phyloP scores from a whole-genome alignment of 2,329 filamentous ascomycete genomes.

The Botryotinia calthae region DNA sequence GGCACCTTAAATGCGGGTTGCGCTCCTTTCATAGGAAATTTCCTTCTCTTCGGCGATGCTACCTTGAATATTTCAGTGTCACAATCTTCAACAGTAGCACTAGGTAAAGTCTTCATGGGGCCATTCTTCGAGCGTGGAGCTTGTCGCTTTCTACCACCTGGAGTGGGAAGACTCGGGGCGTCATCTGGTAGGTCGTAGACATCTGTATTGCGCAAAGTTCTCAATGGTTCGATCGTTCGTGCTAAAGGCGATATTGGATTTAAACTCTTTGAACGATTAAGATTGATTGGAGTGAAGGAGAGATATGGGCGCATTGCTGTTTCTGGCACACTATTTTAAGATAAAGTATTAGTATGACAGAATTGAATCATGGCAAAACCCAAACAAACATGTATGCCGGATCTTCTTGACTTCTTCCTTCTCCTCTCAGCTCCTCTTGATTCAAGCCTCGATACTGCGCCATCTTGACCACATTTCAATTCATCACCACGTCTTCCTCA shows the following conservation, averaged over 20 bases:
- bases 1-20: constrained; percentile 15
- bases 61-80: not conserved
- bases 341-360: not conserved
- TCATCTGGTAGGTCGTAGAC: constrained; percentile 26
- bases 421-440: not conserved
- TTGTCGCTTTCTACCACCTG: constrained; percentile 22
- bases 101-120: constrained; percentile 22
- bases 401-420: not conserved
- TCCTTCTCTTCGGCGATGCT: constrained; percentile 10
- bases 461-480: not conserved
- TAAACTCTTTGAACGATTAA: not conserved
- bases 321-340: not conserved
- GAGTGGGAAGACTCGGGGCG: not conserved
- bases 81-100: not conserved
- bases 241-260: constrained; percentile 5
- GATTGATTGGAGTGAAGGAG: constrained; percentile 32
- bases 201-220: constrained; percentile 23
- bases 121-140: constrained; percentile 17
- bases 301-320: not conserved
- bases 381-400: not conserved
- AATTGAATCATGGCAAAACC: not conserved
- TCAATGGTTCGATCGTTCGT: constrained; percentile 25
- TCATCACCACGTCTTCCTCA: not conserved
- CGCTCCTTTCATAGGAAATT: not conserved
- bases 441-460: not conserved